These are phyloP conservation scores for Penicillium sp. DNA, from an alignment of 2,329 filamentous ascomycete genomes.

Conservation along the genomic window DNA sequence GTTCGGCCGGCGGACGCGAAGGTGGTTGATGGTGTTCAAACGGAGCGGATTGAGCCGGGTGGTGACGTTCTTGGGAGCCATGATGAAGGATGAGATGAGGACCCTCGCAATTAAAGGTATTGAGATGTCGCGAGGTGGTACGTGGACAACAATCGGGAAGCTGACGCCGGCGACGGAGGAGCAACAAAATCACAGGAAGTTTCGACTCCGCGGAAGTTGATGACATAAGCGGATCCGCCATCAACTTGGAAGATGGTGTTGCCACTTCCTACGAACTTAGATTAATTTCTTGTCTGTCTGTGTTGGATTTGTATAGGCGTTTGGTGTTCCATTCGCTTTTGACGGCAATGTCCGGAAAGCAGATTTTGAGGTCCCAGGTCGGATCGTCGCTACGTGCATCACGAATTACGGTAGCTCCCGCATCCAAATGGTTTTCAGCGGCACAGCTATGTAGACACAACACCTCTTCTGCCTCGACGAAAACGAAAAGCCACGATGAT, in stretches of 20 bases:
- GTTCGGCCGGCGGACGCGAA: conserved; percentile 65
- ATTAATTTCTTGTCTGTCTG: not conserved
- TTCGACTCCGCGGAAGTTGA: conserved; percentile 33
- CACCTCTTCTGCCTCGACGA: conserved; percentile 10
- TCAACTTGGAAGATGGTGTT: not conserved
- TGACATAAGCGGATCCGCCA: conserved; percentile 19
- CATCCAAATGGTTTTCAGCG: conserved; percentile 23
- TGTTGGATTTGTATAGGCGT: not conserved
- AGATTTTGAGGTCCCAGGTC: conserved; percentile 16
- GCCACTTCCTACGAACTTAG: not conserved
- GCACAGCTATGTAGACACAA: conserved; percentile 25
- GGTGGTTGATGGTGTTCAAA: conserved; percentile 51
- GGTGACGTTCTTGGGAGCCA: conserved; percentile 45
- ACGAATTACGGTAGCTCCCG: conserved; percentile 10
- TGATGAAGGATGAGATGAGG: conserved; percentile 22
- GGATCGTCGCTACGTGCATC: conserved; percentile 14
- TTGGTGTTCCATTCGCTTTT: not conserved
- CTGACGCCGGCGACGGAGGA: conserved; percentile 12
- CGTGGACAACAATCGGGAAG: conserved; percentile 12
- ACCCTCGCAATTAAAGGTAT: not conserved
- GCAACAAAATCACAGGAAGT: conserved; percentile 21
- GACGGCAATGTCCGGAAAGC: conserved; percentile 23
- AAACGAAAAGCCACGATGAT: conserved; percentile 14
- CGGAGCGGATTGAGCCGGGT: conserved; percentile 47
- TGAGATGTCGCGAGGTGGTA: conserved; percentile 6